Evolutionary conservation across 305 asterid genomes (phyloP).

Genomic region (Fraxinus ornus): DNA sequence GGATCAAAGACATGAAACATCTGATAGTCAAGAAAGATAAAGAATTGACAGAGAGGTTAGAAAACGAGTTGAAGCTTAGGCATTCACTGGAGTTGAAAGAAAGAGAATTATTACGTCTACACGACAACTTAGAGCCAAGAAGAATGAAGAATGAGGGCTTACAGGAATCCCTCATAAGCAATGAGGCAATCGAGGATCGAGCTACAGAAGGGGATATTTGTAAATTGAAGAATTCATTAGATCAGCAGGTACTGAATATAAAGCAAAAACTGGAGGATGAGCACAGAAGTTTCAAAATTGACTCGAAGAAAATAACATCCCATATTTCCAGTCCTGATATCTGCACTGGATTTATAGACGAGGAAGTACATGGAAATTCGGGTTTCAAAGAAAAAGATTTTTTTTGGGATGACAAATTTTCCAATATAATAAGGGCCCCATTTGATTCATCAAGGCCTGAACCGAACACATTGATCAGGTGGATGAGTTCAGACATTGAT

Average conservation of each 20-base stretch:
- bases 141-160: slow-evolving; percentile 24
- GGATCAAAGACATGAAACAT: slow-evolving; percentile 53
- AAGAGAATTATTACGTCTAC: slow-evolving; percentile 35
- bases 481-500: slow-evolving; percentile 67
- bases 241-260: slow-evolving; percentile 54
- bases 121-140: slow-evolving; percentile 39
- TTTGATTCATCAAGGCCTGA: slow-evolving; percentile 31
- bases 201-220: slow-evolving; percentile 33
- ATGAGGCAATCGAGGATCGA: slow-evolving; percentile 14
- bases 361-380: slow-evolving; percentile 25
- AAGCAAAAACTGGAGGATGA: slow-evolving; percentile 60
- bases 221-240: slow-evolving; percentile 45
- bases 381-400: slow-evolving; percentile 19
- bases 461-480: slow-evolving; percentile 40
- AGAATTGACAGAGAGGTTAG: slow-evolving; percentile 52
- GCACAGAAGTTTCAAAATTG: slow-evolving; percentile 25
- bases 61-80: slow-evolving; percentile 50
- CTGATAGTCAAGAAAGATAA: slow-evolving; percentile 57
- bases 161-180: slow-evolving; percentile 17
- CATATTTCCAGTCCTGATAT: slow-evolving; percentile 42
- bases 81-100: slow-evolving; percentile 53
- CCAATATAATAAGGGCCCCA: slow-evolving; percentile 12
- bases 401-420: slow-evolving; percentile 21
- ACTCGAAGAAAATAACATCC: slow-evolving; percentile 30
- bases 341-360: slow-evolving; percentile 32